Evolutionary conservation across 1,284 basidiomycete genomes (phyloP).

Genomic region (Blastosporella zonata): DNA sequence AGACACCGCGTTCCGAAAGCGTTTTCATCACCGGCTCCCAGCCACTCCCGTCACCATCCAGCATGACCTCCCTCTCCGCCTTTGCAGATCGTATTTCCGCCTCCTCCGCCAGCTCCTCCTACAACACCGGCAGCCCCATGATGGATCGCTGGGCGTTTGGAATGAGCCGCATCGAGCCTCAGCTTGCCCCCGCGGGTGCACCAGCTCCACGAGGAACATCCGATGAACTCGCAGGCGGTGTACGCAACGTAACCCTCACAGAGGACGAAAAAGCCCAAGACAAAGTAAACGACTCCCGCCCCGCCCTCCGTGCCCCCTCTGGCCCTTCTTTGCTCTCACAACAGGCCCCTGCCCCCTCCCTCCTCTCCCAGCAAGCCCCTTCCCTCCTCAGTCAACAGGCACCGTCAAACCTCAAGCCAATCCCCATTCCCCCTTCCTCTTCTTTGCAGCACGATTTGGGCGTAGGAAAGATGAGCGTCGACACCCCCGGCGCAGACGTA

Average conservation of each 20-base stretch:
- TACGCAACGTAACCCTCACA: conserved; percentile 50
- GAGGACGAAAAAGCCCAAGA: neutral
- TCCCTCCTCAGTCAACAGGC: conserved; percentile 10
- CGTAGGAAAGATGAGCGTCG: conserved; percentile 9
- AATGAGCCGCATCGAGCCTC: conserved; percentile 76
- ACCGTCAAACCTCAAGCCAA: conserved; percentile 16
- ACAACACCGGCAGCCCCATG: conserved; percentile 43
- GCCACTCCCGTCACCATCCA: conserved; percentile 81
- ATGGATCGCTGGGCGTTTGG: conserved; percentile 91
- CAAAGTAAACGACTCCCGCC: neutral
- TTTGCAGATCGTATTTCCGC: conserved; percentile 13
- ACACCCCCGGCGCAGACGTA: conserved; percentile 16
- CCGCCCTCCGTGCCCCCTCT: neutral
- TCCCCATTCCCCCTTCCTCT: conserved; percentile 23
- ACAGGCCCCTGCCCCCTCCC: conserved; percentile 49
- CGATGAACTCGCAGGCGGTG: conserved; percentile 33
- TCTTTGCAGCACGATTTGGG: conserved; percentile 4
- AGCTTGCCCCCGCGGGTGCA: neutral
- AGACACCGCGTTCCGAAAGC: conserved; percentile 89
- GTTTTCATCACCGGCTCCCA: conserved; percentile 93
- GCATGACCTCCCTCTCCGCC: conserved; percentile 36
- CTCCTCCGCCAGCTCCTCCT: conserved; percentile 6
- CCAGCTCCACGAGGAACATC: neutral
- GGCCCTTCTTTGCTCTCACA: conserved; percentile 84
- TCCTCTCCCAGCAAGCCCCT: neutral